Evolutionary conservation across 805 yeast genomes (phyloP), one percentile per base, ranked within the genome.

Genomic region (Candida cerambycidarum): DNA sequence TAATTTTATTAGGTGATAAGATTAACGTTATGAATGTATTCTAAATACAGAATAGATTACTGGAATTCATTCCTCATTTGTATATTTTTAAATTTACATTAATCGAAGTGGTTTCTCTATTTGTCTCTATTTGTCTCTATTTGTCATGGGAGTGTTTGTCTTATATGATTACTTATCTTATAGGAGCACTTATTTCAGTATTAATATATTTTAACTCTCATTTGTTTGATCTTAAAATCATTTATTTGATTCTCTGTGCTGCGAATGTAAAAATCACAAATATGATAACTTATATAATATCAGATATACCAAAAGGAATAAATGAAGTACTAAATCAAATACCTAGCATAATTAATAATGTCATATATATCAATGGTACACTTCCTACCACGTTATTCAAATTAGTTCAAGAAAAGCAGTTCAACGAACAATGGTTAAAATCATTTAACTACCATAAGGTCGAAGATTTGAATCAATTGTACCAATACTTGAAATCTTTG

Each of bases 21-120:
- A 33, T 33, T 33, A 33, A 33, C 37, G 37, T 42, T 19, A 28
- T 37, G 33, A 18, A 23, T 21, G 23, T 38, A 31, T 28, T 24
- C 24, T 31, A 30, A 29, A 38, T 18, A 29, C 18, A 38, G 30
- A 23, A 31, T 38, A 19, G 25, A 38, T n/a, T 9, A 17, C 25
- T 38, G 47, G 45, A 37, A 40, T 24, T 35, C 33, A 25, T 42
- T 46, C 42, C 49, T 46, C 49, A 42, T 46, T 46, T 46, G 49
- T 46, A 46, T 46, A 46, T 46, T 46, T 46, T 33, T 42, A 27
- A 46, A 42, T 46, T 43, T 45, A 42, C 43, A 46, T 35, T 33
- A 33, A 33, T 33, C 37, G 27, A 7, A 12, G 5, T 7, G 5
- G 10, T 7, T 6, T 7, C 31, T 12, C 15, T 28, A 12, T 16